Conservation (phyloP, 2,329 filamentous ascomycete genomes). For the Stachybotrys elegans region DNA sequence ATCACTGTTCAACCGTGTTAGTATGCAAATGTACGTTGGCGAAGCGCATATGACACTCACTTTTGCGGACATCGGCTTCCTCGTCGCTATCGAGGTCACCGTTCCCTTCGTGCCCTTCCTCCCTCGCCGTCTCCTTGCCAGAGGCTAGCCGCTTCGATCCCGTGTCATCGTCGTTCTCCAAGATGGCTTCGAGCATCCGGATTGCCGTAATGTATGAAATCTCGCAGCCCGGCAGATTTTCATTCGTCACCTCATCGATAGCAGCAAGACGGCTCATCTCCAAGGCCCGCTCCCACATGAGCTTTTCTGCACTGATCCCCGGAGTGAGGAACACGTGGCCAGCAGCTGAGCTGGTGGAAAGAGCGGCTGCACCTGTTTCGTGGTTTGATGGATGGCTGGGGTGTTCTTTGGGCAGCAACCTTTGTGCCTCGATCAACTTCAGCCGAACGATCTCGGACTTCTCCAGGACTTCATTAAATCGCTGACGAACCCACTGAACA, state of each 20-base stretch:
- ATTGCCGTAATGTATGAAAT: slow-evolving; percentile 91
- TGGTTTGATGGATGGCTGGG: slow-evolving; percentile 81
- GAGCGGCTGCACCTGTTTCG: slow-evolving; percentile 50
- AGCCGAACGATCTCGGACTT: slow-evolving; percentile 93
- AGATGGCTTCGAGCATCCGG: slow-evolving; percentile 87
- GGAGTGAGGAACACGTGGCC: slow-evolving; percentile 81
- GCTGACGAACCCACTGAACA: slow-evolving; percentile 88
- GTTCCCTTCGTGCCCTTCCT: slow-evolving; percentile 23
- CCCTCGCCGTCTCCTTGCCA: slow-evolving; percentile 36
- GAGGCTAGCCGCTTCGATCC: slow-evolving; percentile 25
- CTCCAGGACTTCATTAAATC: slow-evolving; percentile 95
- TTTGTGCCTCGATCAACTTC: slow-evolving; percentile 82
- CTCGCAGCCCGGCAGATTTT: slow-evolving; percentile 82
- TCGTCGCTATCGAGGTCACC: slow-evolving; percentile 62
- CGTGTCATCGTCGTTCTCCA: slow-evolving; percentile 72
- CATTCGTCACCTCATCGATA: slow-evolving; percentile 91
- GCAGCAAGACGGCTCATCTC: slow-evolving; percentile 96
- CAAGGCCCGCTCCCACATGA: slow-evolving; percentile 96
- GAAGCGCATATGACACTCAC: slow-evolving; percentile 40
- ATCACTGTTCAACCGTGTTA: slow-evolving; percentile 44
- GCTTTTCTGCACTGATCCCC: slow-evolving; percentile 88
- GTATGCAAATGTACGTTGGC: background rate
- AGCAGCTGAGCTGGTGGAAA: slow-evolving; percentile 56
- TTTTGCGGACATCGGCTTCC: slow-evolving; percentile 65
- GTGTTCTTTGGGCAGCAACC: slow-evolving; percentile 76